Evolutionary conservation across 2,329 filamentous ascomycete genomes (phyloP).

Genomic region (Herpotrichia juniperi): DNA sequence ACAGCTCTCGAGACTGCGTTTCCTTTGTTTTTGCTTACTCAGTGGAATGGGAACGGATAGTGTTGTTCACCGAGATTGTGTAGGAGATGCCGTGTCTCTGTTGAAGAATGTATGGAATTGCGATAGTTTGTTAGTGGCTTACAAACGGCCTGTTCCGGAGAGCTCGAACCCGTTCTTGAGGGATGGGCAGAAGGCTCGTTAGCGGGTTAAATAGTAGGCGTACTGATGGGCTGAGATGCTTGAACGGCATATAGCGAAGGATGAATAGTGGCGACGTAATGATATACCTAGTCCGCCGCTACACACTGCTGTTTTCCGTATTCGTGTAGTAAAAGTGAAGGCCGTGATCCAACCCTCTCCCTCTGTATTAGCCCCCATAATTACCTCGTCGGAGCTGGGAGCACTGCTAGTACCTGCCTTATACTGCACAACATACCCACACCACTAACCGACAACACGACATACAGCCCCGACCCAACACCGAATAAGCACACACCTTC

Average conservation of each 20-base stretch:
- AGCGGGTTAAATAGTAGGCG: not conserved
- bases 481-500: too few relatives aligned
- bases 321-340: too few relatives aligned
- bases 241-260: not conserved
- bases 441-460: too few relatives aligned
- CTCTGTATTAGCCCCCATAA: too few relatives aligned
- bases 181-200: not conserved
- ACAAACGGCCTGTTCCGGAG: not conserved
- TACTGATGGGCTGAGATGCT: not conserved
- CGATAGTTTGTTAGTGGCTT: not conserved
- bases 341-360: too few relatives aligned
- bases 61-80: not conserved
- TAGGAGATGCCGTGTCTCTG: not conserved
- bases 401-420: too few relatives aligned
- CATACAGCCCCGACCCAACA: too few relatives aligned
- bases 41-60: not conserved
- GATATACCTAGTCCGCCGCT: conserved; percentile 1
- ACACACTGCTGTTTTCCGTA: not conserved
- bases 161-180: not conserved
- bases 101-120: not conserved
- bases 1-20: conserved; percentile 39
- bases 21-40: conserved; percentile 29
- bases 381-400: too few relatives aligned
- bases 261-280: not conserved
- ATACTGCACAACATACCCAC: too few relatives aligned